Base-by-base conservation (phyloP, 768 basidiomycete species). In the Hericium rajendrae region DNA sequence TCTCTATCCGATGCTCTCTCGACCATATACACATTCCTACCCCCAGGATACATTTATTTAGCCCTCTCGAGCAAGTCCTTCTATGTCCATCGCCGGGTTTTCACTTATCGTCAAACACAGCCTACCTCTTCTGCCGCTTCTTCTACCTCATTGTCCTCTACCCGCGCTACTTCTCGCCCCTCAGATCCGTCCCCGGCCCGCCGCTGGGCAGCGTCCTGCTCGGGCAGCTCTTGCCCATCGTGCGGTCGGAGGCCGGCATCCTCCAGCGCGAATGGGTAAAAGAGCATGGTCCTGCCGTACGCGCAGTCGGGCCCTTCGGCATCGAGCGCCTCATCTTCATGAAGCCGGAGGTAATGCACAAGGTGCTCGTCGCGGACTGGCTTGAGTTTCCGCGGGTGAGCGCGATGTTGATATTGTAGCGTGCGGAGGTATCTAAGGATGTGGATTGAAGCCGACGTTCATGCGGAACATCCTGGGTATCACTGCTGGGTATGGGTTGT, bases 151-250 rank as follows among this genome's bases (percentile, higher is more conserved):
- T 46, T 5, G 9, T 46, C 9, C 26, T 55, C 20, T 55, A 55
- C n/a, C 55, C 55, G 10, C 37, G 32, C 10, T 55, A 38, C 28
- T 32, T 76, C 51, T 76, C 74, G 2, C 73, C 73, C 4, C 65
- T 76, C 20, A 69, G 76, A 16, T 55, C 64, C 8, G 60, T 75
- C 12, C 75, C 76, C 2, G 74, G 75, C 0, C 76, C 74, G 0
- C 66, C 75, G 4, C 60, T 67, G 3, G 69, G 70, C 0, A 60
- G 71, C 51, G 62, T 61, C 4, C 16, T 77, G 40, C 57, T 66
- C 48, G 78, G 79, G 1, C 73, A 78, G 54, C 74, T 72, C 59
- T 64, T 63, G 3, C 62, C 57, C 6, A 74, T 79, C 52, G 67
- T 77, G 40, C 56, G 60, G 4, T 64, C 70, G 2, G 76, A 78